phyloP scores from a whole-genome alignment of 2,329 filamentous ascomycete genomes.

The Botrytis paeoniae region DNA sequence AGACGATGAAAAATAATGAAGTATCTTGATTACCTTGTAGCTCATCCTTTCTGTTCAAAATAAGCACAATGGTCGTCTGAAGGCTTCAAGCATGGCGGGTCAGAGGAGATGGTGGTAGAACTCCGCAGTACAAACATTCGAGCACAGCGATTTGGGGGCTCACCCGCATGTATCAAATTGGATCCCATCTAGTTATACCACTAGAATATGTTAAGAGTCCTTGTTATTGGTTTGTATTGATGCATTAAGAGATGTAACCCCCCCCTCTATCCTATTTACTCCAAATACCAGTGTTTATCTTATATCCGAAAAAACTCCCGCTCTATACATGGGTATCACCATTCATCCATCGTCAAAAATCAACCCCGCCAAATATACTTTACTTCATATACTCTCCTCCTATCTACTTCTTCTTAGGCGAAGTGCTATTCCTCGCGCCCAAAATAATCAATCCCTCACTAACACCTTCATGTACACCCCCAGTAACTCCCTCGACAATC shows the following conservation, averaged over 20 bases:
- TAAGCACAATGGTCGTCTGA: not conserved
- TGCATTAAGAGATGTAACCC: not conserved
- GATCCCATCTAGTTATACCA: not conserved
- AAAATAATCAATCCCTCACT: constrained; percentile 51
- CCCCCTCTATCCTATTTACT: not conserved
- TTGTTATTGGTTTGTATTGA: not conserved
- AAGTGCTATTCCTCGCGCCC: constrained; percentile 32
- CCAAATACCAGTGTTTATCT: not conserved
- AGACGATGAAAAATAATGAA: not conserved
- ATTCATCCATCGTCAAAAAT: constrained; percentile 13
- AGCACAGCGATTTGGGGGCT: not conserved
- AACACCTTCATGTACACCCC: constrained; percentile 64
- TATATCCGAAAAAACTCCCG: not conserved
- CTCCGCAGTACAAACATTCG: not conserved
- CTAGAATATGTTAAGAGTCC: not conserved
- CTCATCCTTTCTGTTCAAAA: not conserved
- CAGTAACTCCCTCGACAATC: constrained; percentile 61
- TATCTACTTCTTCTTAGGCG: constrained; percentile 10
- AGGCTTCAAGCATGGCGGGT: not conserved
- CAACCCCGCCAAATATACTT: not conserved
- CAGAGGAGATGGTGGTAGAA: not conserved
- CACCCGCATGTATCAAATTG: not conserved
- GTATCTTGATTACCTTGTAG: not conserved
- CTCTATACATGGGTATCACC: constrained; percentile 21
- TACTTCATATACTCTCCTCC: constrained; percentile 1